Base-by-base conservation (phyloP, 345 rosid genomes). In the Iberis pinnata region DNA sequence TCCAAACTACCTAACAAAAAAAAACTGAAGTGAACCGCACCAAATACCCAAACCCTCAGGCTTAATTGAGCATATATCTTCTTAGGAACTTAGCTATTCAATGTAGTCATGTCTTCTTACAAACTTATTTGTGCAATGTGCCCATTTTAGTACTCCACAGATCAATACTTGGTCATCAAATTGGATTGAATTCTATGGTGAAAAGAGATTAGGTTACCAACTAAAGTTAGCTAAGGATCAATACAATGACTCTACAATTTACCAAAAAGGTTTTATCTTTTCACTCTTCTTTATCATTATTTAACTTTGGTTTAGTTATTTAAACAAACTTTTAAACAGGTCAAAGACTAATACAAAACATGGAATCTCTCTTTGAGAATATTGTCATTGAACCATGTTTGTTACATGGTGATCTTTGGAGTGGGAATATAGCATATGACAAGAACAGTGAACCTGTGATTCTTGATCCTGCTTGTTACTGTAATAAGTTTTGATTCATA, bases 361-460 rank as follows among this genome's bases (percentile, higher is more conserved):
- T 84, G 82, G 83, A 74, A 6, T 70, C 93, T 38, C 83, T 92
- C 31, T 87, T 87, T 61, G 89, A 87, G 56, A 64, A 78, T 31
- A 60, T 72, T 12, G 75, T 44, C 7, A 52, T 81, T 56, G 89
- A 84, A 68, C 95, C 95, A 33, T 87, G 88, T 79, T 74, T 92
- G 70, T 74, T 92, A 58, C 98, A 92, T 71, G 98, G 98, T 64
- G 98, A 92, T 72, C 75, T 84, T 18, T 92, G 96, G 96, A 92
- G 98, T 18, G 98, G 95, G 71, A 92, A 92, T 53, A 78, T 92
- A 42, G 70, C 76, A 63, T 80, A 79, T n/a, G 88, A 81, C 75
- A 77, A 74, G 73, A 78, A 77, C 46, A 83, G 89, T 13, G 76
- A 82, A 59, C 96, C 98, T 25, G 86, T 90, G 52, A 81, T 87